These are phyloP conservation scores for Sporothrix brunneoviolacea DNA, from an alignment of 2,329 filamentous ascomycete species.

Conservation along the genomic window DNA sequence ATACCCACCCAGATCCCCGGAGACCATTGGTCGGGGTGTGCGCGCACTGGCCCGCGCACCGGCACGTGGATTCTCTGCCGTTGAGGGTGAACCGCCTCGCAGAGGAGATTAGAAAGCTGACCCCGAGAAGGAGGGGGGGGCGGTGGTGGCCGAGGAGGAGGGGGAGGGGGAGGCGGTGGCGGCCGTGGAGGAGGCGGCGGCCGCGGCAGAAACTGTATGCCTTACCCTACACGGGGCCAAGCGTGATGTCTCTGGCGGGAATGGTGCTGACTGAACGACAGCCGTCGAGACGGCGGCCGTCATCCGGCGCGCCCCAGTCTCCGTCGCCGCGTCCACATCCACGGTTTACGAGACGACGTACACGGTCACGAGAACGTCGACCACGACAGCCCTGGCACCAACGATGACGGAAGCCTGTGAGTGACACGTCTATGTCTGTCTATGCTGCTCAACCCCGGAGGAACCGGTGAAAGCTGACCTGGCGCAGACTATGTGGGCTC, in stretches of 20 bases:
- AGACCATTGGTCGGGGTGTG: too few species aligned
- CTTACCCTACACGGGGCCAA: not conserved
- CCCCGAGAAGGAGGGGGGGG: conserved; percentile 22
- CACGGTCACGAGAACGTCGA: conserved; percentile 20
- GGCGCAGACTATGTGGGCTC: conserved; percentile 15
- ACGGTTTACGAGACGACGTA: conserved; percentile 19
- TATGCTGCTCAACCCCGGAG: too few species aligned
- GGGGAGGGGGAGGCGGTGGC: conserved; percentile 8
- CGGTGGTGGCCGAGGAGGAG: conserved; percentile 14
- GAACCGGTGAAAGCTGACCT: too few species aligned
- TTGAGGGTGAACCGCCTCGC: not conserved
- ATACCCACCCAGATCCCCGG: too few species aligned
- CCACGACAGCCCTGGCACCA: conserved; percentile 14
- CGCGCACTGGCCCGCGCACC: too few species aligned
- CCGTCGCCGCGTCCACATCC: conserved; percentile 18
- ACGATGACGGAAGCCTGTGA: conserved; percentile 20
- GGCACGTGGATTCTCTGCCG: too few species aligned
- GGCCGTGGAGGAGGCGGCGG: conserved; percentile 10
- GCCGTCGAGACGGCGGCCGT: conserved; percentile 1
- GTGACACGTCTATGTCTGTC: too few species aligned
- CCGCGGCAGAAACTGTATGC: conserved; percentile 13
- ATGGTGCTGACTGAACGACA: not conserved
- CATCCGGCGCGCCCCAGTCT: conserved; percentile 10
- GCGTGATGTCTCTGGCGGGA: too few species aligned
- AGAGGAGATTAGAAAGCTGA: not conserved